Conservation (phyloP, 257 asterid species). For the Forsythia viridissima region DNA sequence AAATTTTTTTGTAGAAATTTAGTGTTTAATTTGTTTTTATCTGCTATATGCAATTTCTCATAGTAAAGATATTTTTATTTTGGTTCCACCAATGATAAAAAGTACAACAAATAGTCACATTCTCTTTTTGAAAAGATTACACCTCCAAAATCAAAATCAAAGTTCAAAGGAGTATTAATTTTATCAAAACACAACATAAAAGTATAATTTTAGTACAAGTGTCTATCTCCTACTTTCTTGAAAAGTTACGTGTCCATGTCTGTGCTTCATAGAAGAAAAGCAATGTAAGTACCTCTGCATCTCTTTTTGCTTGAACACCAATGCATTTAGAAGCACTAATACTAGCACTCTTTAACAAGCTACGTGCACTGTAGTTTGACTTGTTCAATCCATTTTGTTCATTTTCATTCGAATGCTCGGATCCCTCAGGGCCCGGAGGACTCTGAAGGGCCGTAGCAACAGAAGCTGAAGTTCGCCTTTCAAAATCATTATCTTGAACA, state of each 20-base stretch:
- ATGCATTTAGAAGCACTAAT: constrained; percentile 88
- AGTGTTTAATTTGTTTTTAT: too few relatives aligned
- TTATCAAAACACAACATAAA: background rate
- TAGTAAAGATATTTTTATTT: too few relatives aligned
- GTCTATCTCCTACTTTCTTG: background rate
- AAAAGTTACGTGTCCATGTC: background rate
- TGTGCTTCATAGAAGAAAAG: background rate
- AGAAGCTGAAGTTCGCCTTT: constrained; percentile 61
- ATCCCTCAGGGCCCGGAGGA: constrained; percentile 54
- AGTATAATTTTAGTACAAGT: too few relatives aligned
- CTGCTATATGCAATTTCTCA: too few relatives aligned
- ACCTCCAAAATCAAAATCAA: background rate
- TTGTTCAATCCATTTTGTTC: constrained; percentile 42
- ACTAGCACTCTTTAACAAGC: constrained; percentile 94
- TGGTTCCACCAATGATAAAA: background rate
- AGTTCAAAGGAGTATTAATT: background rate
- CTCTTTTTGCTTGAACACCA: constrained; percentile 53
- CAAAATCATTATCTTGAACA: constrained; percentile 45
- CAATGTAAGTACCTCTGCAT: constrained; percentile 56
- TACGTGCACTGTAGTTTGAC: constrained; percentile 64
- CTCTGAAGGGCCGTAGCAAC: constrained; percentile 69
- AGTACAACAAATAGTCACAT: background rate
- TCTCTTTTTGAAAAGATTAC: background rate
- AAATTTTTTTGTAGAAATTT: too few relatives aligned
- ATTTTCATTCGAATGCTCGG: constrained; percentile 32